Evolutionary conservation across 1,284 basidiomycete species (phyloP).

Genomic region (Veloboletus limbatus): DNA sequence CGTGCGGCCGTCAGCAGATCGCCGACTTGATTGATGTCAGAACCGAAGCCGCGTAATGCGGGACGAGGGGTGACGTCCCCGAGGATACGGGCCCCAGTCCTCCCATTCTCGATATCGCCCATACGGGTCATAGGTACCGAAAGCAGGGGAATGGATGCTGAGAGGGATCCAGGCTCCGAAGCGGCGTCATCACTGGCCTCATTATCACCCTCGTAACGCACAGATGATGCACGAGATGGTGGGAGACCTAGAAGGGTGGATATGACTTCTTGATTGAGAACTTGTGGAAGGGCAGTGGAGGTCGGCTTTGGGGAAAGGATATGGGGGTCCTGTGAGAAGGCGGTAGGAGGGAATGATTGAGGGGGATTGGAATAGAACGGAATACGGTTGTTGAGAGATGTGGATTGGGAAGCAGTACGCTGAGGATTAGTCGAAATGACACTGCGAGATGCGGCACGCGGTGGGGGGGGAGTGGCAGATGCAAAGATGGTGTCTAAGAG

Average conservation of each 20-base stretch:
- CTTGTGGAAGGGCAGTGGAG: conserved; percentile 46
- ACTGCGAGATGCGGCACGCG: conserved; percentile 19
- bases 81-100: conserved; percentile 26
- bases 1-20: conserved; percentile 30
- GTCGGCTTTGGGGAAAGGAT: conserved; percentile 49
- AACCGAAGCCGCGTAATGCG: conserved; percentile 37
- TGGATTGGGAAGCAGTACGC: conserved; percentile 7
- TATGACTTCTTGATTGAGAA: conserved; percentile 64
- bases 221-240: conserved; percentile 52
- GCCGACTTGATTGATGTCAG: conserved; percentile 33
- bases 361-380: conserved; percentile 2
- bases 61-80: conserved; percentile 54
- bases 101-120: conserved; percentile 15
- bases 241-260: conserved; percentile 53
- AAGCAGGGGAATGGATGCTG: conserved; percentile 37
- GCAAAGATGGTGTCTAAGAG: conserved; percentile 54
- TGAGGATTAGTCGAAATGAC: conserved; percentile 9
- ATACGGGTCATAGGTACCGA: conserved; percentile 17
- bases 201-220: conserved; percentile 60
- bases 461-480: conserved; percentile 37
- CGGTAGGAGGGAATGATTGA: conserved; percentile 14
- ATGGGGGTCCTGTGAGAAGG: conserved; percentile 30
- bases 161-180: conserved; percentile 41
- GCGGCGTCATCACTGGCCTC: conserved; percentile 50
- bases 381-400: conserved; percentile 5